Percentiles rank a stretch among this genome's conserved stretches.
Conservation (phyloP, 2,329 filamentous ascomycete species). For the Fusarium graminum region DNA sequence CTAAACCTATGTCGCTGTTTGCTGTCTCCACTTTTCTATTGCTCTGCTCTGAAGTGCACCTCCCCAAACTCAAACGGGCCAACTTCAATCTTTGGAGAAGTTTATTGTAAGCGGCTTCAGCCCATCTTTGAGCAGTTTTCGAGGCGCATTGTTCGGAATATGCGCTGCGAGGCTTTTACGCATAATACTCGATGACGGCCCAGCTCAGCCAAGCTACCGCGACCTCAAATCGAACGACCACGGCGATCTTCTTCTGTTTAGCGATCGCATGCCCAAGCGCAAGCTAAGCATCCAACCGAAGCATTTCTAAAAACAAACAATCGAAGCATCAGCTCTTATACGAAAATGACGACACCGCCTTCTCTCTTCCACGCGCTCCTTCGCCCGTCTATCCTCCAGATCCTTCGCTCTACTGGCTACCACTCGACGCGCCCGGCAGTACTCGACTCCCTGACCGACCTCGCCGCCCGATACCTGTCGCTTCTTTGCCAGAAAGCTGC, state of each 20-base stretch:
- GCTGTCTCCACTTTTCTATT: slow-evolving; percentile 31
- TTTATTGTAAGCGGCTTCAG: slow-evolving; percentile 22
- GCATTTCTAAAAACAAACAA: slow-evolving; percentile 1
- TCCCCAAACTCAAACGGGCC: slow-evolving; percentile 17
- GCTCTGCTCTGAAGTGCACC: slow-evolving; percentile 36
- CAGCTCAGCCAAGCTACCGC: slow-evolving; percentile 36
- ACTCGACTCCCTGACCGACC: slow-evolving; percentile 87
- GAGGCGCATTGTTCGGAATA: slow-evolving; percentile 44
- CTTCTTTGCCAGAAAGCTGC: slow-evolving; percentile 80
- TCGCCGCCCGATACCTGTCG: slow-evolving; percentile 84
- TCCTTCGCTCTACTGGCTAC: slow-evolving; percentile 91
- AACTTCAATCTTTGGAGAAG: slow-evolving; percentile 19
- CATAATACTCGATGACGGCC: slow-evolving; percentile 51
- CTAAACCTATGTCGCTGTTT: not conserved
- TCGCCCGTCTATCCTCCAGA: slow-evolving; percentile 88
- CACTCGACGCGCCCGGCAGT: slow-evolving; percentile 84
- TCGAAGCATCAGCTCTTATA: not conserved
- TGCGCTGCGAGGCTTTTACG: slow-evolving; percentile 47
- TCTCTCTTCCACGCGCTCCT: slow-evolving; percentile 80
- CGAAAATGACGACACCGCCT: slow-evolving; percentile 61
- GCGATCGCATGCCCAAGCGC: slow-evolving; percentile 3
- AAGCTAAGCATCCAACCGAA: slow-evolving; percentile 5
- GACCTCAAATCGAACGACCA: slow-evolving; percentile 43
- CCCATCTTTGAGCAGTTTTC: slow-evolving; percentile 8
- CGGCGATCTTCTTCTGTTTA: slow-evolving; percentile 8